Evolutionary conservation across 345 rosid species (phyloP), one percentile per base, ranked within the genome.

Genomic region (Salix purpurea): DNA sequence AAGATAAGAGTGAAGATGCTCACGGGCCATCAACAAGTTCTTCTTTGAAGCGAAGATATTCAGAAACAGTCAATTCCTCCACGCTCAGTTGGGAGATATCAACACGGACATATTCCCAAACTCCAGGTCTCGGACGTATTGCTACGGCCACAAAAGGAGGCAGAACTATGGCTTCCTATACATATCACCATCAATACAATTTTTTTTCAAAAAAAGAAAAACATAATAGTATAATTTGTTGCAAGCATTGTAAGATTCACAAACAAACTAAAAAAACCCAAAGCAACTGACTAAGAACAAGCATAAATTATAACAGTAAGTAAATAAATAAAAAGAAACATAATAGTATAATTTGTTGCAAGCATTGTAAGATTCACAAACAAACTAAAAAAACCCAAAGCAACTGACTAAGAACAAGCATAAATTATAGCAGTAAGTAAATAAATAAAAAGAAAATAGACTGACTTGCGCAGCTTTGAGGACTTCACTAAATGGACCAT

Each of bases 101-200:
- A 58, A 96, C 98, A 68, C 99, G 97, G 62, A 94, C 91, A 73
- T 83, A 96, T 84, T 96, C 99, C 99, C 99, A 96, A 74, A 96
- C 97, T 75, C 99, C 99, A 58, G 94, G 99, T 78, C 98, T 89
- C 58, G 99, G 99, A 62, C 99, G 94, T 83, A 96, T 83, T 5
- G 99, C 95, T 70, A 96, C 81, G 11, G 95, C 97, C 80, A 96
- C 97, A 77, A 88, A 93, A 0, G 99, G 99, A 72, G 99, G 99
- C 73, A 93, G 80, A 67, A 93, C 89, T 70, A 96, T 92, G 18
- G 98, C 99, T 91, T 96, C 99, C 98, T 96, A 70, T 75, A 42
- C 46, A 46, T 46, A 14, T 46, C 52, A 46, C 52, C 3, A 74
- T 67, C 61, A 78, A 75, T 36, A 61, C 42, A 61, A 0, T 28